Base-by-base conservation (phyloP, 352 stramenopile genomes). In the Phytophthora hibernalis region DNA sequence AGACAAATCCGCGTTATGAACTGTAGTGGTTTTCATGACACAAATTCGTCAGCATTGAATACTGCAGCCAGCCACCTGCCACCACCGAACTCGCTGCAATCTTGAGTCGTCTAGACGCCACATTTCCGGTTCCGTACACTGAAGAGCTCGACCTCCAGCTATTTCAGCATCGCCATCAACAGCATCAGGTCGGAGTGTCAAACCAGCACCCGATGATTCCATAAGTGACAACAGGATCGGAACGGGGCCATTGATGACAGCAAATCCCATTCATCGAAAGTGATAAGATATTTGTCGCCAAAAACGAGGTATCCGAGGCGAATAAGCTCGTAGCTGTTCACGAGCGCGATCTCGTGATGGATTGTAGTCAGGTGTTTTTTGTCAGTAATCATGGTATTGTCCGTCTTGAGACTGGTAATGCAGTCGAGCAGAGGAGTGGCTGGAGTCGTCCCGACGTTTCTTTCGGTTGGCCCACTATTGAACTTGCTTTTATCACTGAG, bases 301-400 rank as follows among this genome's bases (percentile, higher is more conserved):
- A 52, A 69, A 3, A 77, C 53, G 7, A 74, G 24, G 13, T 74
- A 74, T 12, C 64, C 64, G 0, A 77, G 22, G 4, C 63, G 64
- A 58, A 74, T 48, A 44, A 80, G 50, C n/a, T 80, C 68, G 45
- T 72, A 79, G 33, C 49, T 65, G 15, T 64, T 63, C 7, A 76
- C 18, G 10, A 65, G 37, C 10, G 20, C 35, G 6, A 54, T 47
- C 21, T 56, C 13, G 7, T 31, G 55, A 8, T 12, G 18, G 16
- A 6, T 21, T 12, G 16, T 22, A 44, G 3, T 44, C 6, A 10
- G 31, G 31, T 37, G 12, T 18, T 18, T 20, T 21, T 5, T 5
- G 9, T 44, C 16, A 12, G 13, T 9, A 21, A 16, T 10, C 6
- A 21, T 12, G 15, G 5, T 22, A 44, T 18, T 21, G 16, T 22